These are phyloP conservation scores for Naganishia friedmannii DNA, from an alignment of 768 basidiomycete species.

Conservation along the genomic window DNA sequence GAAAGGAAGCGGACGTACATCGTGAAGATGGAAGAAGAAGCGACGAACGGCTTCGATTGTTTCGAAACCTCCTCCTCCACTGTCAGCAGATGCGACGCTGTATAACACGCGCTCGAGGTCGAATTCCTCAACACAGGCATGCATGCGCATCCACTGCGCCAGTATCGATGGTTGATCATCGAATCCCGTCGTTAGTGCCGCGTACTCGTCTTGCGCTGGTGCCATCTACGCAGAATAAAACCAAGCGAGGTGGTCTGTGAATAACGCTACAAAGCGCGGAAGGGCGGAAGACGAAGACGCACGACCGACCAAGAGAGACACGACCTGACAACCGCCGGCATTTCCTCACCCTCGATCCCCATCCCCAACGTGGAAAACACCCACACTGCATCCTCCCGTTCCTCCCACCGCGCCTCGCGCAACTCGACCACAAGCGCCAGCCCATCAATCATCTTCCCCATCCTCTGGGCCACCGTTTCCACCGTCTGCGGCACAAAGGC, in stretches of 20 bases:
- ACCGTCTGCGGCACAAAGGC: background rate
- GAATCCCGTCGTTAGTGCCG: background rate
- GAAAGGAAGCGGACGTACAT: background rate
- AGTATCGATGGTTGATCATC: background rate
- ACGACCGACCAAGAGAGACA: conserved; percentile 20
- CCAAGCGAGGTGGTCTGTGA: too few species aligned
- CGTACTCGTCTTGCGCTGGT: background rate
- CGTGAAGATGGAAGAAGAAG: background rate
- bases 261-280: background rate
- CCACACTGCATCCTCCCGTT: conserved; percentile 1
- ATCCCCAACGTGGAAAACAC: conserved; percentile 1
- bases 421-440: background rate
- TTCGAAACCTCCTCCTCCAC: background rate
- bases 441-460: background rate
- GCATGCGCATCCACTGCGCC: background rate
- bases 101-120: conserved; percentile 1
- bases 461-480: background rate
- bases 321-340: conserved; percentile 1
- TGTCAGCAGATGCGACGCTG: background rate
- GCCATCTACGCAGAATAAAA: background rate
- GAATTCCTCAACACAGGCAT: background rate
- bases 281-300: background rate
- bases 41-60: conserved; percentile 4
- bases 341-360: background rate
- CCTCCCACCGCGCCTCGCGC: background rate